phyloP scores from a whole-genome alignment of 306 rosid species.

The Quercus alba region DNA sequence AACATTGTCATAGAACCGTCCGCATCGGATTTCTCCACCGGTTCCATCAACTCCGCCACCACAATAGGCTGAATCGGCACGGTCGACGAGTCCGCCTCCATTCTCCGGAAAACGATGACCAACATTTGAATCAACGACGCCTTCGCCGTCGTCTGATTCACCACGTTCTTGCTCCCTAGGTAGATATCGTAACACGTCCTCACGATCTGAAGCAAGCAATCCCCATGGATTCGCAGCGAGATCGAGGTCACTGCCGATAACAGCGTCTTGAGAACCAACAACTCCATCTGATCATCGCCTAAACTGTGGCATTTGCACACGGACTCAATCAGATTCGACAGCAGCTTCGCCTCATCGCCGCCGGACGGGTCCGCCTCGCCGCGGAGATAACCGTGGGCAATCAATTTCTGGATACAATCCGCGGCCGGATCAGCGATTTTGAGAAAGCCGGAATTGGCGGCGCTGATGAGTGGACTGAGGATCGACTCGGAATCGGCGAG shows the following conservation, averaged over 20 bases:
- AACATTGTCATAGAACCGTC: slow-evolving; percentile 76
- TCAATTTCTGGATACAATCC: slow-evolving; percentile 86
- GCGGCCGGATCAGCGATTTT: slow-evolving; percentile 99
- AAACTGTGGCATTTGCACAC: slow-evolving; percentile 89
- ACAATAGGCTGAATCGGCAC: slow-evolving; percentile 96
- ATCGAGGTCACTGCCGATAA: slow-evolving; percentile 93
- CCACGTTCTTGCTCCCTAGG: slow-evolving; percentile 76
- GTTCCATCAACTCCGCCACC: slow-evolving; percentile 92
- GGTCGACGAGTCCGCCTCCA: slow-evolving; percentile 98
- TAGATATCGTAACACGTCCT: slow-evolving; percentile 92
- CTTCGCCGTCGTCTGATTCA: slow-evolving; percentile 95
- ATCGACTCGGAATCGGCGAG: slow-evolving; percentile 75
- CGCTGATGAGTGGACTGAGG: slow-evolving; percentile 80
- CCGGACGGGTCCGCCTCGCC: slow-evolving; percentile 86
- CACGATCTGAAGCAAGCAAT: slow-evolving; percentile 84
- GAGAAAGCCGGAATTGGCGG: slow-evolving; percentile 66
- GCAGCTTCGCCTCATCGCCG: slow-evolving; percentile 63
- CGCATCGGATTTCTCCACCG: slow-evolving; percentile 67
- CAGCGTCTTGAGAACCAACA: slow-evolving; percentile 73
- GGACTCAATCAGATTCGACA: slow-evolving; percentile 74
- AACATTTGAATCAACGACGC: slow-evolving; percentile 96
- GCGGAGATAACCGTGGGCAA: slow-evolving; percentile 81
- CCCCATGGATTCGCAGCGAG: slow-evolving; percentile 90
- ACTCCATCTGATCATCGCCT: slow-evolving; percentile 85
- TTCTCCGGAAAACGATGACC: slow-evolving; percentile 93